Percentiles rank a stretch among this genome's conserved stretches.
Evolutionary conservation across 306 rosid genomes (phyloP).

Genomic region (Benincasa hispida): DNA sequence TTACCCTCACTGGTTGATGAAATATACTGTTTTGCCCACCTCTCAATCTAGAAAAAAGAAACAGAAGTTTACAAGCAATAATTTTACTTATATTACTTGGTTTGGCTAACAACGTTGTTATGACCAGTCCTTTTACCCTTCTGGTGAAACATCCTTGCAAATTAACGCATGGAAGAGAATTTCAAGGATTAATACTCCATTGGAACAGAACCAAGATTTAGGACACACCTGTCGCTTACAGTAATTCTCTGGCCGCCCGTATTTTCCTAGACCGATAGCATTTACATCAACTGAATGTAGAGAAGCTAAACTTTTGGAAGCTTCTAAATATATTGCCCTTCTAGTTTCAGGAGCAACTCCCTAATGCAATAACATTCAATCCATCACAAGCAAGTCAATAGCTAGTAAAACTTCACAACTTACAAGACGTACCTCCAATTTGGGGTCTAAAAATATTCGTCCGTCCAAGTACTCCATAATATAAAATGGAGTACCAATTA

Average conservation of each 20-base stretch:
- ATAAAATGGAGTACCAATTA: constrained; percentile 79
- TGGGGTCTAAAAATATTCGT: constrained; percentile 61
- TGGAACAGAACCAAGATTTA: not conserved
- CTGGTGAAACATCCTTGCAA: not conserved
- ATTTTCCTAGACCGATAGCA: constrained; percentile 66
- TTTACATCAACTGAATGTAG: constrained; percentile 66
- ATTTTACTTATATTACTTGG: not conserved
- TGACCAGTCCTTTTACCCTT: too few species aligned
- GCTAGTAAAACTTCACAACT: not conserved
- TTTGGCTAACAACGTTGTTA: not conserved
- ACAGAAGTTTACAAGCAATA: not conserved
- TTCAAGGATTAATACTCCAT: not conserved
- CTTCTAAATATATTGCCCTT: constrained; percentile 53
- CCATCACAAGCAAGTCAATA: constrained; percentile 5
- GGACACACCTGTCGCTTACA: constrained; percentile 72
- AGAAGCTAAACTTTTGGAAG: constrained; percentile 56
- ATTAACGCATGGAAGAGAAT: not conserved
- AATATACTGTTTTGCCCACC: constrained; percentile 85
- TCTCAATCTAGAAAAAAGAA: constrained; percentile 48
- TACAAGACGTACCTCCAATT: constrained; percentile 40
- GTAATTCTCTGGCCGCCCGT: constrained; percentile 57
- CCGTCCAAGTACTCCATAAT: constrained; percentile 94
- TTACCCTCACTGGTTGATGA: constrained; percentile 73
- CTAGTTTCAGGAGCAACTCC: constrained; percentile 55
- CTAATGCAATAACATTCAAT: constrained; percentile 27